These are phyloP conservation scores for Backusella psychrophila DNA, from an alignment of 192 early-diverging fungal genomes.

Conservation along the genomic window DNA sequence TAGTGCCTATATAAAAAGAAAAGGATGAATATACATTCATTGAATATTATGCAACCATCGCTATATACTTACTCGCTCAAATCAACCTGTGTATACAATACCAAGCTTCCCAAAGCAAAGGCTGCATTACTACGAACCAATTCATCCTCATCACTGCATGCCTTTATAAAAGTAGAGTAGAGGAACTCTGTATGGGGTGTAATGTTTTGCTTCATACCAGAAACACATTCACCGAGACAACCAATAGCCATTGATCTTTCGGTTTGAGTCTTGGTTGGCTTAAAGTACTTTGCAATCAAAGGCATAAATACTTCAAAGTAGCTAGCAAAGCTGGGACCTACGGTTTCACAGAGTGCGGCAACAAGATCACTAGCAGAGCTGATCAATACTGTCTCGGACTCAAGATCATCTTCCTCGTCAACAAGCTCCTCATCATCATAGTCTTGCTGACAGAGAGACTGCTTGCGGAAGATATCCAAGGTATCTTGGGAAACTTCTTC, in stretches of 20 bases:
- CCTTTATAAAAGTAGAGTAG: constrained; percentile 66
- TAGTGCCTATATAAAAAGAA: constrained; percentile 48
- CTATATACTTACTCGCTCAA: constrained; percentile 50
- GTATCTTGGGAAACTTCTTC: constrained; percentile 32
- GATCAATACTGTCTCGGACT: constrained; percentile 80
- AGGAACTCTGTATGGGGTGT: constrained; percentile 62
- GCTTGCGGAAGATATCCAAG: constrained; percentile 68
- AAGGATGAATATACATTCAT: neutral
- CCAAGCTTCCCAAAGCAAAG: constrained; percentile 73
- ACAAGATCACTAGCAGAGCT: constrained; percentile 79
- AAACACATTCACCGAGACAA: constrained; percentile 76
- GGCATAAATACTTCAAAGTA: constrained; percentile 80
- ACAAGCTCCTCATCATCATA: constrained; percentile 55
- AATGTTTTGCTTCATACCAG: constrained; percentile 56
- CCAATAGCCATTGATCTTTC: constrained; percentile 92
- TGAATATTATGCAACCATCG: neutral
- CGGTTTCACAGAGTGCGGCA: constrained; percentile 66
- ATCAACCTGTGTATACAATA: constrained; percentile 62
- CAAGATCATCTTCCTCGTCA: constrained; percentile 83
- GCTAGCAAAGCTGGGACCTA: constrained; percentile 70
- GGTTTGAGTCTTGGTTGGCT: constrained; percentile 58
- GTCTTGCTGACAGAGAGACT: constrained; percentile 69
- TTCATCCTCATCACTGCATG: constrained; percentile 69
- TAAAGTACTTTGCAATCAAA: constrained; percentile 78
- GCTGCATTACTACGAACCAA: constrained; percentile 88